Evolutionary conservation across 805 yeast species (phyloP).

Genomic region (Teunomyces cretensis): DNA sequence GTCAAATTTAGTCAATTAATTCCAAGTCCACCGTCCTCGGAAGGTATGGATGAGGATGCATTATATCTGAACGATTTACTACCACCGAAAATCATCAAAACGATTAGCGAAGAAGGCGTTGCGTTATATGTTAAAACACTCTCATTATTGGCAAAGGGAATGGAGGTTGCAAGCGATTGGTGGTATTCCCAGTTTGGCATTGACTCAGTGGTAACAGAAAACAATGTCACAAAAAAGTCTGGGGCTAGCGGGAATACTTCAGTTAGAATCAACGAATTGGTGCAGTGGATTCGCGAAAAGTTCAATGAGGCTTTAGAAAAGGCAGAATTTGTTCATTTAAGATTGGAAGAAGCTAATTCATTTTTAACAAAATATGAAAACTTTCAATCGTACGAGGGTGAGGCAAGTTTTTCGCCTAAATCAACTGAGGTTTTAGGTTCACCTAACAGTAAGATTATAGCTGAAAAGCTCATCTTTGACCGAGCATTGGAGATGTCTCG

Average conservation of each 20-base stretch:
- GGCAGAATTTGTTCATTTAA: constrained; percentile 74
- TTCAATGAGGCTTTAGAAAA: constrained; percentile 87
- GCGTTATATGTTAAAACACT: constrained; percentile 81
- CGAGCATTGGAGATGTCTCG: constrained; percentile 92
- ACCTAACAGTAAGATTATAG: constrained; percentile 41
- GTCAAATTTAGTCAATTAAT: constrained; percentile 83
- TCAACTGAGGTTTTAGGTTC: constrained; percentile 5
- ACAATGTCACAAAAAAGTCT: background rate
- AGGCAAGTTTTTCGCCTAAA: background rate
- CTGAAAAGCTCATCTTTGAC: constrained; percentile 87
- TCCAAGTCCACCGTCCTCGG: constrained; percentile 64
- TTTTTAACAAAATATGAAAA: constrained; percentile 4
- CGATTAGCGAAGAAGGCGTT: constrained; percentile 81
- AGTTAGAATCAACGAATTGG: constrained; percentile 59
- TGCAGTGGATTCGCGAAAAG: constrained; percentile 88
- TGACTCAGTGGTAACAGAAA: constrained; percentile 7
- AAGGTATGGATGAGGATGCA: constrained; percentile 36
- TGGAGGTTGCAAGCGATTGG: constrained; percentile 86
- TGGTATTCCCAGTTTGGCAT: constrained; percentile 56
- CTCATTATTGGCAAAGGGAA: constrained; percentile 79
- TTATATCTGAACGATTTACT: constrained; percentile 42
- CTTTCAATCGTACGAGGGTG: background rate
- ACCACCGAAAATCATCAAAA: constrained; percentile 56
- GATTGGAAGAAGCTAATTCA: constrained; percentile 47
- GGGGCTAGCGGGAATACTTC: constrained; percentile 27